Evolutionary conservation across 768 basidiomycete species (phyloP).

Genomic region (Lepiota brunneoincarnata): DNA sequence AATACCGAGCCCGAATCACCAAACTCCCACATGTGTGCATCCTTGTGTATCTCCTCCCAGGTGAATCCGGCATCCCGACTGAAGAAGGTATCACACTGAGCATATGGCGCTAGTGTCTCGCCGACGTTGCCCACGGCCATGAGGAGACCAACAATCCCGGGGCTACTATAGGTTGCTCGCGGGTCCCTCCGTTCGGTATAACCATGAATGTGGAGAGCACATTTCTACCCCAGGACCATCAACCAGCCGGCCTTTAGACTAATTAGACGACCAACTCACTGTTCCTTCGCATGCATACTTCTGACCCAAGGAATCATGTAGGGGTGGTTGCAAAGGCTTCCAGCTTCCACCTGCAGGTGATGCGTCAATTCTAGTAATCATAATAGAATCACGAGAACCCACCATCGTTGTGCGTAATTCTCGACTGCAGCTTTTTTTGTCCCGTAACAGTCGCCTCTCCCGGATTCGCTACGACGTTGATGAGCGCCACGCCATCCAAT

Average conservation of each 20-base stretch:
- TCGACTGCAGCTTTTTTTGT: constrained; percentile 72
- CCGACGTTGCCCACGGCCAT: constrained; percentile 98
- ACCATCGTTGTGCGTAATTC: constrained; percentile 98
- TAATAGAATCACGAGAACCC: constrained; percentile 18
- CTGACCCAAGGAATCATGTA: constrained; percentile 69
- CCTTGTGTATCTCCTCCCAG: constrained; percentile 98
- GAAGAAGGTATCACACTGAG: constrained; percentile 91
- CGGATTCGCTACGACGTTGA: constrained; percentile 87
- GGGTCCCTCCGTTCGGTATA: constrained; percentile 93
- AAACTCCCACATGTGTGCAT: constrained; percentile 97
- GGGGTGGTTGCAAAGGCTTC: constrained; percentile 79
- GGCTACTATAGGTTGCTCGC: constrained; percentile 90
- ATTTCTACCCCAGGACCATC: constrained; percentile 49
- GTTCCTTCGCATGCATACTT: constrained; percentile 67
- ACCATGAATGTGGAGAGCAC: constrained; percentile 89
- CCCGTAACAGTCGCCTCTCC: constrained; percentile 69
- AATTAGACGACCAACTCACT: constrained; percentile 35
- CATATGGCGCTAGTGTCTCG: constrained; percentile 73
- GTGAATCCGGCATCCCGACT: constrained; percentile 96
- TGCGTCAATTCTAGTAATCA: constrained; percentile 3
- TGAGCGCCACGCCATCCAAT: constrained; percentile 90
- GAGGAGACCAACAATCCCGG: constrained; percentile 87
- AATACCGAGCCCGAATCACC: constrained; percentile 95
- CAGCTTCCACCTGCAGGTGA: constrained; percentile 70
- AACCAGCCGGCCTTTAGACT: neutral